Percentiles rank a stretch among this genome's conserved stretches.
phyloP scores from a whole-genome alignment of 306 rosid species.

The Acacia crassicarpa region DNA sequence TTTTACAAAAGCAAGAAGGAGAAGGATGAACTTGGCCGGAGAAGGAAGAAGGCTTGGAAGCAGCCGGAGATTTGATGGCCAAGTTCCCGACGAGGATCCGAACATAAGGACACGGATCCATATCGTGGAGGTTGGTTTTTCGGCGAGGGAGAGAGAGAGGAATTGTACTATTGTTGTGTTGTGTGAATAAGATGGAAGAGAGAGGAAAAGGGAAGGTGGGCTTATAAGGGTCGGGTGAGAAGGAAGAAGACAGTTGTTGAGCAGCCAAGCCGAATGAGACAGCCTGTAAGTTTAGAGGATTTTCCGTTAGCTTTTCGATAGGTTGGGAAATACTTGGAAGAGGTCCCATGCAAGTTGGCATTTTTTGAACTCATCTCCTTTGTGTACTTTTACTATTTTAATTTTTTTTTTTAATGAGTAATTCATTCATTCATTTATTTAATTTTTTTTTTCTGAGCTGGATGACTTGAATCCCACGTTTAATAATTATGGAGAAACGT shows the following conservation, averaged over 20 bases:
- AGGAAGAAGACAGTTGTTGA: constrained; percentile 1
- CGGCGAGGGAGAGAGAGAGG: not conserved
- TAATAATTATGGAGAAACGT: not conserved
- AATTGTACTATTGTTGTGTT: not conserved
- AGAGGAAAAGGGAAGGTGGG: not conserved
- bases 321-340: not conserved
- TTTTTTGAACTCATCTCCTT: not conserved
- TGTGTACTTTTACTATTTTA: not conserved
- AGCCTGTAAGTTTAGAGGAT: constrained; percentile 37
- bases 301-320: not conserved
- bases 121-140: not conserved
- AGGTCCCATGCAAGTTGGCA: constrained; percentile 9
- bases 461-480: not conserved
- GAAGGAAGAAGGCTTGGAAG: constrained; percentile 52
- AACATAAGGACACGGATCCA: constrained; percentile 85
- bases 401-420: not conserved
- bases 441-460: not conserved
- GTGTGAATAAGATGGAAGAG: not conserved
- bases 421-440: not conserved
- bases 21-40: constrained; percentile 68
- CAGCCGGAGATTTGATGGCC: constrained; percentile 54
- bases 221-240: not conserved
- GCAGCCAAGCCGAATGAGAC: constrained; percentile 31
- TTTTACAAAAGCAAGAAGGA: constrained; percentile 66
- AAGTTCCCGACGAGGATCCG: constrained; percentile 81